Evolutionary conservation across 2,329 filamentous ascomycete species (phyloP).

Genomic region (Colletotrichum sp.): DNA sequence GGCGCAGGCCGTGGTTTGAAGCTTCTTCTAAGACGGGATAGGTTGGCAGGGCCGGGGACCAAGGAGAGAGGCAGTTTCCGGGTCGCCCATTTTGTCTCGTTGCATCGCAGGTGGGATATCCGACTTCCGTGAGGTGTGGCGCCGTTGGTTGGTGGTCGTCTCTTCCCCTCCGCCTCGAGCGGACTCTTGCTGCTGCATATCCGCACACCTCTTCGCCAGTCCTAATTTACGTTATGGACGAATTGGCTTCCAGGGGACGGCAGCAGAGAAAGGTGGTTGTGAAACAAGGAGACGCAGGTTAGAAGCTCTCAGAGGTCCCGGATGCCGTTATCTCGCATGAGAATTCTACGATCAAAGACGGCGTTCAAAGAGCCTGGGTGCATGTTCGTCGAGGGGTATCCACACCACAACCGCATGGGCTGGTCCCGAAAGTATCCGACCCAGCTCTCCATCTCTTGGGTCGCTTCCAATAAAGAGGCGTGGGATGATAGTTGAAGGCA

Average conservation of each 20-base stretch:
- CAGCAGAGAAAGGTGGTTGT: background rate
- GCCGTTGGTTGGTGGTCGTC: background rate
- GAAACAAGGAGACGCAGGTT: background rate
- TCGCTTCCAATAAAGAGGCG: background rate
- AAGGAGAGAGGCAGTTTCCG: background rate
- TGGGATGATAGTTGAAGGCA: background rate
- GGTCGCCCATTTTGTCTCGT: background rate
- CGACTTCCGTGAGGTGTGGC: background rate
- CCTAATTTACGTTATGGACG: background rate
- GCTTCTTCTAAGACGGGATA: background rate
- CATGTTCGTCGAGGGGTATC: background rate
- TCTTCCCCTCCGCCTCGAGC: background rate
- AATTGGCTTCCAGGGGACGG: background rate
- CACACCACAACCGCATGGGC: background rate
- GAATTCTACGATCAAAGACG: background rate
- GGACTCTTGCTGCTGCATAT: background rate
- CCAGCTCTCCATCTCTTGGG: background rate
- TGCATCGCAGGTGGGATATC: background rate
- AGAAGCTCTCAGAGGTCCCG: background rate
- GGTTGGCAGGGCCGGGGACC: background rate
- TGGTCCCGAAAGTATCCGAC: constrained; percentile 16
- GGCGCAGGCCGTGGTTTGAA: background rate
- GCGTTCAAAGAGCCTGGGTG: background rate
- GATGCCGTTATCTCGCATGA: constrained; percentile 19
- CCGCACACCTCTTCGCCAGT: background rate